Percentiles rank a stretch among this genome's conserved stretches.
phyloP scores from a whole-genome alignment of 2,329 filamentous ascomycete species.

The Tolypocladium ophioglossoides region DNA sequence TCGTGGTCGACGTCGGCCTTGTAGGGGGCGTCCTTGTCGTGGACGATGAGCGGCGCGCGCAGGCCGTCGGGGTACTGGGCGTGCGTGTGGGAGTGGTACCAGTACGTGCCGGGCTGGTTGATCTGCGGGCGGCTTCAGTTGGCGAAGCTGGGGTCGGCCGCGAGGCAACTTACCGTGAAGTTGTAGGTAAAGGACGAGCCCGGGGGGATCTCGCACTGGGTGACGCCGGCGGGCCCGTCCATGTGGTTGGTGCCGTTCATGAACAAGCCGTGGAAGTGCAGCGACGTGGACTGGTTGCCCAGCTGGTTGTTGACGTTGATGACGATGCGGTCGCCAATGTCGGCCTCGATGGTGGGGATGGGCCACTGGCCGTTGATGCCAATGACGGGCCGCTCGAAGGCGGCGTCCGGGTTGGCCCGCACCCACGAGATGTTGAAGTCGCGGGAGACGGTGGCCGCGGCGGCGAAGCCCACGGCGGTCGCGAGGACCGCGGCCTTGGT shows the following conservation, averaged over 20 bases:
- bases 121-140: conserved; percentile 25
- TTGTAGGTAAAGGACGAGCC: conserved; percentile 59
- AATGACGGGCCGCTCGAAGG: conserved; percentile 53
- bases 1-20: conserved; percentile 49
- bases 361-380: conserved; percentile 73
- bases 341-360: conserved; percentile 53
- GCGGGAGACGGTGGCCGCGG: conserved; percentile 39
- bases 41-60: conserved; percentile 51
- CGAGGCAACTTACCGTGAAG: conserved; percentile 42
- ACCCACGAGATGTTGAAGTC: conserved; percentile 66
- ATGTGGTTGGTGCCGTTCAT: conserved; percentile 58
- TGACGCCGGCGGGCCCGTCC: conserved; percentile 58
- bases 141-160: neutral
- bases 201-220: conserved; percentile 56
- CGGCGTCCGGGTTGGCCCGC: conserved; percentile 59
- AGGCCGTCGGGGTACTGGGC: conserved; percentile 64
- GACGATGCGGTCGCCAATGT: conserved; percentile 50
- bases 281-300: conserved; percentile 50
- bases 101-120: conserved; percentile 63
- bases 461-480: conserved; percentile 9
- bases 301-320: conserved; percentile 49
- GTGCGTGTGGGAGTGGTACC: conserved; percentile 64
- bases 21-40: conserved; percentile 52
- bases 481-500: conserved; percentile 5
- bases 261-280: conserved; percentile 64